These are phyloP conservation scores for Citrullus colocynthis DNA, from an alignment of 306 rosid genomes.

Conservation along the genomic window DNA sequence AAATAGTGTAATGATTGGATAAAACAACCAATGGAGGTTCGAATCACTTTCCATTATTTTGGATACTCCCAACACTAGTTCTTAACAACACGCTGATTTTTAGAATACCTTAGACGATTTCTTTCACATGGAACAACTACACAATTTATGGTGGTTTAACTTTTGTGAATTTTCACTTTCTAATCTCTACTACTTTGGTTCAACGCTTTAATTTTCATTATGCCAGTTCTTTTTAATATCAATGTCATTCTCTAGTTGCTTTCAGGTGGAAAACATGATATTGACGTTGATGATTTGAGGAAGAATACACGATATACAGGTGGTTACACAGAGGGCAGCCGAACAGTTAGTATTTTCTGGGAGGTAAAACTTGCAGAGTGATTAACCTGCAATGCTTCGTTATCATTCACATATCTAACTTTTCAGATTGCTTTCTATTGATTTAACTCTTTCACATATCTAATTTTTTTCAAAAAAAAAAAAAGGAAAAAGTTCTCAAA, in stretches of 20 bases:
- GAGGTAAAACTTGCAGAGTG: slow-evolving; percentile 45
- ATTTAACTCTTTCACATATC: not conserved
- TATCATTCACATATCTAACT: not conserved
- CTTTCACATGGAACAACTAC: no score
- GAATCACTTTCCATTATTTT: no score
- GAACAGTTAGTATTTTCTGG: slow-evolving; percentile 79
- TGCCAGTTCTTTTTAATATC: not conserved
- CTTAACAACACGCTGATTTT: no score
- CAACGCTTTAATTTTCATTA: no score
- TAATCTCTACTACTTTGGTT: no score
- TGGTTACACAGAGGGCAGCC: slow-evolving; percentile 80
- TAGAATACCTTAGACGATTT: no score
- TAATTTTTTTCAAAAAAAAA: not conserved
- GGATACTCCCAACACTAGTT: no score
- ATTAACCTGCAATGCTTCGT: not conserved
- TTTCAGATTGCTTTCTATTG: not conserved
- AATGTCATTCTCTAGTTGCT: slow-evolving; percentile 51
- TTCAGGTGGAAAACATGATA: slow-evolving; percentile 93
- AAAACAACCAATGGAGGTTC: no score
- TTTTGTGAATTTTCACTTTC: no score
- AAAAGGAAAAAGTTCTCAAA: not conserved
- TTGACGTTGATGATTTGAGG: slow-evolving; percentile 78
- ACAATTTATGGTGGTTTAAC: no score
- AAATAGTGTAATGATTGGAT: no score
- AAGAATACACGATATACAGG: slow-evolving; percentile 83